Evolutionary conservation across 306 rosid species (phyloP).

Genomic region (Sechiopsis laciniata): DNA sequence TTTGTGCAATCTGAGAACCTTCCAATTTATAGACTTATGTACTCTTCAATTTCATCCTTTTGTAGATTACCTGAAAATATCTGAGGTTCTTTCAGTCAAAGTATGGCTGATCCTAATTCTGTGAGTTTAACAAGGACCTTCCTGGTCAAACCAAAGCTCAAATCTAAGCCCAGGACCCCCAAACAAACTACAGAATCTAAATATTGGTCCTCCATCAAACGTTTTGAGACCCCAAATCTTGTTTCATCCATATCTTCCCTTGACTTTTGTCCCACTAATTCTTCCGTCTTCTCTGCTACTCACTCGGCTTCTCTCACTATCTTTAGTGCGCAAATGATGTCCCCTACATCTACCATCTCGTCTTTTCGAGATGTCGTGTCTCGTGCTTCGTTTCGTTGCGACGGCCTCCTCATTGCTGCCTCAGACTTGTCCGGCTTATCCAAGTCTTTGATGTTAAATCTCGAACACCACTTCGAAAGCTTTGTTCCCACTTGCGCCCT

Average conservation of each 20-base stretch:
- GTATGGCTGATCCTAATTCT: slow-evolving; percentile 47
- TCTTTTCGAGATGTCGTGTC: slow-evolving; percentile 64
- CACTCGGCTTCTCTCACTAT: slow-evolving; percentile 60
- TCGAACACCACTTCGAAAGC: slow-evolving; percentile 56
- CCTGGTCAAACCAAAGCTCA: slow-evolving; percentile 63
- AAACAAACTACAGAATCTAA: slow-evolving; percentile 58
- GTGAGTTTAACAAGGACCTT: slow-evolving; percentile 30
- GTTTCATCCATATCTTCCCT: slow-evolving; percentile 52
- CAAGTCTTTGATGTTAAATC: slow-evolving; percentile 59
- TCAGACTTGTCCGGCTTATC: slow-evolving; percentile 71
- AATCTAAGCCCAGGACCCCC: slow-evolving; percentile 53
- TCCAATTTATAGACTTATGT: too few relatives aligned
- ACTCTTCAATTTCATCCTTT: not conserved
- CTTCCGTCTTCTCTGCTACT: slow-evolving; percentile 55
- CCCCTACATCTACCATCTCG: slow-evolving; percentile 44
- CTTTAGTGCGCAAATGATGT: slow-evolving; percentile 41
- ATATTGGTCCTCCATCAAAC: slow-evolving; percentile 83
- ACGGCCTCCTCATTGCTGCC: slow-evolving; percentile 72
- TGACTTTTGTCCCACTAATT: slow-evolving; percentile 52
- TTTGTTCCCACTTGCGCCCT: slow-evolving; percentile 64
- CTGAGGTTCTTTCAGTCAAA: not conserved
- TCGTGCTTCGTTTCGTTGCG: slow-evolving; percentile 68
- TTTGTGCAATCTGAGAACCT: too few relatives aligned
- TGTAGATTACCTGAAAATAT: not conserved
- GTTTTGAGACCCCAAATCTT: slow-evolving; percentile 49